Conservation (phyloP, 1,139 yeast genomes). For the Blastobotrys elegans region DNA sequence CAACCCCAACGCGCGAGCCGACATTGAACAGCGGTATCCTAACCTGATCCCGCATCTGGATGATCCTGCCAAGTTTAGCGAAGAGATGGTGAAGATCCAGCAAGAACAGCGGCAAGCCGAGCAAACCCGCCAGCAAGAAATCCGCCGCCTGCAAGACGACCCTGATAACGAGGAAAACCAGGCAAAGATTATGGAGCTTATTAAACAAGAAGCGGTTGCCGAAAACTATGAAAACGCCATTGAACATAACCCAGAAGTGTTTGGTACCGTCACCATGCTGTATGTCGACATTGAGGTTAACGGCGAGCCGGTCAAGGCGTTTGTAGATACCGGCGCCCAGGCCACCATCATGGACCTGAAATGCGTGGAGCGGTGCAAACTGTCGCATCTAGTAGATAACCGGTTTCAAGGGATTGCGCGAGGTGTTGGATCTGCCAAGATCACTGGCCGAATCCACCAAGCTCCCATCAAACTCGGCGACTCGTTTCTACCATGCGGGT, state of each 20-base stretch:
- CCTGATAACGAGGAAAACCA: constrained; percentile 77
- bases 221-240: constrained; percentile 75
- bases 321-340: constrained; percentile 97
- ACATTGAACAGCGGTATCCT: constrained; percentile 35
- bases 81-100: constrained; percentile 39
- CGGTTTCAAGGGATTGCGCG: constrained; percentile 77
- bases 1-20: constrained; percentile 32
- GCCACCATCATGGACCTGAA: constrained; percentile 73
- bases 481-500: constrained; percentile 67
- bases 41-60: constrained; percentile 40
- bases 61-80: constrained; percentile 50
- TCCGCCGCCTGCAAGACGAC: constrained; percentile 48
- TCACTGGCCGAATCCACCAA: constrained; percentile 81
- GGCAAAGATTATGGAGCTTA: constrained; percentile 59
- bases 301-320: constrained; percentile 78
- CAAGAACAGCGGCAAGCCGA: constrained; percentile 31
- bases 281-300: constrained; percentile 74
- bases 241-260: constrained; percentile 87
- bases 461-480: constrained; percentile 79
- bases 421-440: constrained; percentile 84
- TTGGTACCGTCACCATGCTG: constrained; percentile 77
- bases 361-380: constrained; percentile 68
- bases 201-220: constrained; percentile 67
- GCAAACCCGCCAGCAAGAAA: constrained; percentile 43
- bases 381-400: constrained; percentile 71